Conservation (phyloP, 805 yeast species). For the Torulaspora delbrueckii region DNA sequence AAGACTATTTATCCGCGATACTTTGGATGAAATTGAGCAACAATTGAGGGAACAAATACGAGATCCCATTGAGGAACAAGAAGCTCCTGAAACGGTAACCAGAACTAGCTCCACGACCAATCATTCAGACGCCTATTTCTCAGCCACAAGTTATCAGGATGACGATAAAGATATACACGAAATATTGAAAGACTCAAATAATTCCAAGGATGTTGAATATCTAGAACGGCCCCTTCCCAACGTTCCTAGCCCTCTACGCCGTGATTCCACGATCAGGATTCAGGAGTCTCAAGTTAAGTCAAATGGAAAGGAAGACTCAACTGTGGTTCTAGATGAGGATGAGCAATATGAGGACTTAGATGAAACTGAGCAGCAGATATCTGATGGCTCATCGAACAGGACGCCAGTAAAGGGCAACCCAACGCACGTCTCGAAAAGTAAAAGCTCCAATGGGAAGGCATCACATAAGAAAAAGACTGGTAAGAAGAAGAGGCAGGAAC, state of each 20-base stretch:
- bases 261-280: constrained; percentile 12
- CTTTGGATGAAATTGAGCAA: constrained; percentile 21
- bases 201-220: constrained; percentile 16
- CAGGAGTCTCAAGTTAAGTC: background rate
- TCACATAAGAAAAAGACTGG: constrained; percentile 2
- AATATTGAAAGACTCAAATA: background rate
- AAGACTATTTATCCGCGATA: constrained; percentile 23
- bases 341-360: constrained; percentile 21
- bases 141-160: constrained; percentile 21
- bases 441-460: constrained; percentile 1
- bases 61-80: constrained; percentile 3
- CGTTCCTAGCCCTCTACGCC: constrained; percentile 13
- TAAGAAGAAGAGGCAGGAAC: constrained; percentile 13
- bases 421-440: background rate
- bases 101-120: constrained; percentile 12
- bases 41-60: constrained; percentile 20
- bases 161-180: constrained; percentile 9
- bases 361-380: constrained; percentile 9
- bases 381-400: background rate
- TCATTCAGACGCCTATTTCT: constrained; percentile 25
- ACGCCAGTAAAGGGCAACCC: background rate
- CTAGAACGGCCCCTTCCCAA: constrained; percentile 25
- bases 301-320: no score
- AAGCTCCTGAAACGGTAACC: constrained; percentile 6
- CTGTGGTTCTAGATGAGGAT: constrained; percentile 6